Evolutionary conservation across 805 yeast species (phyloP).

Genomic region (Pichia nakasei): DNA sequence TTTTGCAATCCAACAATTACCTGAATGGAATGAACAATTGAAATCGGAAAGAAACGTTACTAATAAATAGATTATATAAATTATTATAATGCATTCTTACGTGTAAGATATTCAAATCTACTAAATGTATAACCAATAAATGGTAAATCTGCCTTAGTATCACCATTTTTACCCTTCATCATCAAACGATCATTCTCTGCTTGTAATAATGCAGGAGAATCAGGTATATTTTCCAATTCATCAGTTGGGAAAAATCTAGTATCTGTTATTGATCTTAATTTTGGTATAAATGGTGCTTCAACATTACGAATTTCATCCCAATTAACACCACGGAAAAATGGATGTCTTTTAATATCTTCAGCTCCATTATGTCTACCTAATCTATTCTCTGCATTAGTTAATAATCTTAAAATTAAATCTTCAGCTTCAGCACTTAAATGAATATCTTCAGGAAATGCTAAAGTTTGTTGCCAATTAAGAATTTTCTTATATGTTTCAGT

Average conservation of each 20-base stretch:
- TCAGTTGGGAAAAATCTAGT: conserved; percentile 98
- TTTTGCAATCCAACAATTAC: conserved; percentile 15
- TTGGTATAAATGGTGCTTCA: conserved; percentile 90
- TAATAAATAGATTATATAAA: neutral
- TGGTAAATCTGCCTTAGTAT: conserved; percentile 80
- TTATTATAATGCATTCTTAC: conserved; percentile 45
- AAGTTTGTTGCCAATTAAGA: conserved; percentile 81
- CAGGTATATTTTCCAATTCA: conserved; percentile 91
- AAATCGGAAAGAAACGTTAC: conserved; percentile 11
- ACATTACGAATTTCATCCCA: conserved; percentile 85
- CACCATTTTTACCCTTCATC: conserved; percentile 36
- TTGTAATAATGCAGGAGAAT: conserved; percentile 63
- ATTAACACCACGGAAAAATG: conserved; percentile 92
- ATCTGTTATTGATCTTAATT: conserved; percentile 84
- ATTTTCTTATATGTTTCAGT: conserved; percentile 90
- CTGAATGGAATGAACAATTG: conserved; percentile 13
- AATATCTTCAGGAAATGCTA: conserved; percentile 84
- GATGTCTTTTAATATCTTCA: conserved; percentile 80
- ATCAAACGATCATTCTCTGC: conserved; percentile 61
- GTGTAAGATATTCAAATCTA: conserved; percentile 84
- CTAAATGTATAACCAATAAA: conserved; percentile 96
- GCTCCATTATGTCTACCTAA: conserved; percentile 89
- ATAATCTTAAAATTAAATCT: conserved; percentile 67
- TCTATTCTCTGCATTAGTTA: conserved; percentile 72
- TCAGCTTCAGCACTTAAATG: conserved; percentile 85